Conservation (phyloP, 805 yeast genomes). For the Brettanomyces sp. region DNA sequence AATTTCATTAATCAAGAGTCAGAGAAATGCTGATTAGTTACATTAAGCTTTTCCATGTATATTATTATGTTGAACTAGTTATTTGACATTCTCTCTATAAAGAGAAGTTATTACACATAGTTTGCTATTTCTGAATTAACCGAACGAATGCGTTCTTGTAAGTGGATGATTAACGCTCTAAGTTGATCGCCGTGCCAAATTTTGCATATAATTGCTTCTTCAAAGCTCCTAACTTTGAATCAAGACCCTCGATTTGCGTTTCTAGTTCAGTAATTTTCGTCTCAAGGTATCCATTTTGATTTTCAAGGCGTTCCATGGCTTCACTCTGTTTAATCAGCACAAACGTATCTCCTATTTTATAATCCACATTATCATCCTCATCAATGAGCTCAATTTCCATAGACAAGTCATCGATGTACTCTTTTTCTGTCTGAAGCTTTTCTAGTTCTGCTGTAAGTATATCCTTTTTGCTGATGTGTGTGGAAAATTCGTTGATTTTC, state of each 20-base stretch:
- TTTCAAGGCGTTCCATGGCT: conserved; percentile 60
- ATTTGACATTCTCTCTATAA: neutral
- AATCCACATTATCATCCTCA: conserved; percentile 60
- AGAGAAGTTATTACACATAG: neutral
- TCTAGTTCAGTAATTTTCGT: conserved; percentile 38
- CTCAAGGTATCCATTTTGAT: conserved; percentile 47
- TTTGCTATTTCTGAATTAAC: neutral
- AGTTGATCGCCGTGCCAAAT: conserved; percentile 81
- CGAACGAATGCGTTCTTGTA: neutral
- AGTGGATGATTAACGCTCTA: conserved; percentile 44
- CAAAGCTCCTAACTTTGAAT: conserved; percentile 45
- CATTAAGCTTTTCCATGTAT: conserved; percentile 4
- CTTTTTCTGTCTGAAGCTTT: conserved; percentile 58
- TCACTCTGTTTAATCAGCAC: conserved; percentile 58
- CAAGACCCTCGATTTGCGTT: conserved; percentile 38
- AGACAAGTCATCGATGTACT: conserved; percentile 77
- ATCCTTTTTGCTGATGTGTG: conserved; percentile 66
- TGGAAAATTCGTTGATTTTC: conserved; percentile 80
- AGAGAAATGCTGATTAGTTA: conserved; percentile 14
- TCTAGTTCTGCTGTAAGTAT: conserved; percentile 40
- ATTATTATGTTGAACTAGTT: neutral
- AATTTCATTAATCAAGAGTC: conserved; percentile 35
- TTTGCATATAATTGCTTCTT: conserved; percentile 76
- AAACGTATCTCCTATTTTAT: conserved; percentile 76
- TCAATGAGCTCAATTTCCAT: conserved; percentile 83